Base-by-base conservation (phyloP, 305 asterid species). In the Galium porrigens region DNA sequence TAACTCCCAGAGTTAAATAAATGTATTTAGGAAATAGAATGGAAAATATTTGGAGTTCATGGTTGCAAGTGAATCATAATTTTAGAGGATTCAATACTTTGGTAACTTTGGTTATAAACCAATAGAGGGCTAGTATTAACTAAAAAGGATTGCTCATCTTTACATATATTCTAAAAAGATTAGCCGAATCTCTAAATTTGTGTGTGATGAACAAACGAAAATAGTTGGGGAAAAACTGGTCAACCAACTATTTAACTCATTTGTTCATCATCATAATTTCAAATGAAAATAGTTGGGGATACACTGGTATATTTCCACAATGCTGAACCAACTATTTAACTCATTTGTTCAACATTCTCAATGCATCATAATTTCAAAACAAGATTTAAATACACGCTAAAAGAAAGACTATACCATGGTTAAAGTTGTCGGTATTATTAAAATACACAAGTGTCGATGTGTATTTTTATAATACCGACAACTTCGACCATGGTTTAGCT, bases 161-260 rank as follows among this genome's bases (percentile, higher is more conserved):
- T n/a, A n/a, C n/a, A n/a, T 14, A 42, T 42, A 8, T 46, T 46
- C 53, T 15, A 48, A 48, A 48, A 48, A 48, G 7, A 48, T 48
- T 48, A 12, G 20, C 54, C 22, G 10, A 48, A 17, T 48, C 0
- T 5, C 2, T 48, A 48, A n/a, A 48, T 48, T 15, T 48, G 54
- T 48, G 53, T 48, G 54, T 41, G 15, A 48, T 48, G 54, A 48
- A n/a, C 54, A 15, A 48, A 48, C n/a, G 54, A n/a, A 48, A 48
- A 17, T 48, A 48, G 20, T 48, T 48, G 54, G 54, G 22, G 22
- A 42, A 48, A 48, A 17, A 48, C 54, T 17, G 54, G 54, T 46
- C 7, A 14, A 46, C 53, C 53, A n/a, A 46, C 53, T 15, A 42
- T 46, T 46, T 46, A 15, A 46, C 8, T 46, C 53, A 46, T n/a